These are phyloP conservation scores for Exophiala mesophila DNA, from an alignment of 2,329 filamentous ascomycete genomes.

Conservation along the genomic window DNA sequence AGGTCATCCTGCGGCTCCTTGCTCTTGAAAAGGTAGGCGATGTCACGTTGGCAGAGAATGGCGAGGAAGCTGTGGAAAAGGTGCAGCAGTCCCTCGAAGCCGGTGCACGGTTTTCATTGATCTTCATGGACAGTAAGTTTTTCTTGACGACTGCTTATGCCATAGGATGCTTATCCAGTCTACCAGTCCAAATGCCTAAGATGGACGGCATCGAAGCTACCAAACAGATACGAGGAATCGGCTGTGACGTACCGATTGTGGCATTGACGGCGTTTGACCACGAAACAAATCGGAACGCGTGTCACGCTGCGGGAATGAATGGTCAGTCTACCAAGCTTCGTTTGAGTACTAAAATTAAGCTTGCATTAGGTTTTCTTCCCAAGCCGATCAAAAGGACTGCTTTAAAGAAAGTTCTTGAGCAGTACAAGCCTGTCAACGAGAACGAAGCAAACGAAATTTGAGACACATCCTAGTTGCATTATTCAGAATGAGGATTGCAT, in stretches of 20 bases:
- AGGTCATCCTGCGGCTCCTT: slow-evolving; percentile 58
- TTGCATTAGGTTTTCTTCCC: slow-evolving; percentile 56
- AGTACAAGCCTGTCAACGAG: slow-evolving; percentile 36
- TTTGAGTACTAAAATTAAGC: background rate
- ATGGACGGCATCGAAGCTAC: slow-evolving; percentile 47
- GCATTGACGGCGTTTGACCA: slow-evolving; percentile 85
- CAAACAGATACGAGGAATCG: slow-evolving; percentile 56
- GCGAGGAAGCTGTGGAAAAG: slow-evolving; percentile 77
- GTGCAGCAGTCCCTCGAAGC: slow-evolving; percentile 41
- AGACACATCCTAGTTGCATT: too few relatives aligned
- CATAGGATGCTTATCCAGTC: slow-evolving; percentile 30
- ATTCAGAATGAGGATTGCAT: too few relatives aligned
- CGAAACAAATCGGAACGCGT: slow-evolving; percentile 78
- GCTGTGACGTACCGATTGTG: slow-evolving; percentile 81
- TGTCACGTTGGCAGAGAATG: slow-evolving; percentile 80
- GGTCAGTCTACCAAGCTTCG: slow-evolving; percentile 41
- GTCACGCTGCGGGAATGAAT: slow-evolving; percentile 84
- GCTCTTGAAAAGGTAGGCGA: slow-evolving; percentile 51
- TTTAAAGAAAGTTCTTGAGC: slow-evolving; percentile 76
- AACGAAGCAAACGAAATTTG: too few relatives aligned
- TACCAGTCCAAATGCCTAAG: slow-evolving; percentile 40
- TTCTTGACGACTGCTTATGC: slow-evolving; percentile 76
- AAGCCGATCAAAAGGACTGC: slow-evolving; percentile 74
- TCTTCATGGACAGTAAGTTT: slow-evolving; percentile 72
- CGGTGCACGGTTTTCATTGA: slow-evolving; percentile 68